These are phyloP conservation scores for Colletotrichum tanaceti DNA, from an alignment of 2,329 filamentous ascomycete genomes.

Conservation along the genomic window DNA sequence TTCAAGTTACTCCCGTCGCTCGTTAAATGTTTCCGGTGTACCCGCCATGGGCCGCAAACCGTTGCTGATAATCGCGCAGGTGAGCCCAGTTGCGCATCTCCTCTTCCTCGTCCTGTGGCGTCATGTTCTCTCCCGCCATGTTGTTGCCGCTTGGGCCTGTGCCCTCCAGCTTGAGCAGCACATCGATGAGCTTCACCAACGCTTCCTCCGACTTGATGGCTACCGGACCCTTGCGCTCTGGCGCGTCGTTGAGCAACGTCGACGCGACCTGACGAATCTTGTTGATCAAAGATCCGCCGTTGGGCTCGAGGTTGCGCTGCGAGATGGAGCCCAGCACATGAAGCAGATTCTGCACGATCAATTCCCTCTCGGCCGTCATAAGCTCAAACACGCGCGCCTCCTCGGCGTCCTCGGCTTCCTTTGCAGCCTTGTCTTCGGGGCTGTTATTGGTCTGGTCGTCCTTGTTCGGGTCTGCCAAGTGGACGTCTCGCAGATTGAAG, in stretches of 20 bases:
- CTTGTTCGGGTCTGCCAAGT: conserved; percentile 60
- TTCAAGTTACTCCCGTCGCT: too few species aligned
- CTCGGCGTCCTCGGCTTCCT: conserved; percentile 57
- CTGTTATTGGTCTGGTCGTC: conserved; percentile 49
- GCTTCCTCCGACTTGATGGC: conserved; percentile 75
- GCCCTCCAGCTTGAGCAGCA: conserved; percentile 79
- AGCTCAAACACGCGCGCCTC: conserved; percentile 65
- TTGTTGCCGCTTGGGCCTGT: conserved; percentile 54
- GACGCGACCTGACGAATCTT: conserved; percentile 89
- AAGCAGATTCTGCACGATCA: conserved; percentile 84
- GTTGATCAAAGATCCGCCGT: conserved; percentile 73
- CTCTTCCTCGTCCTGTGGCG: conserved; percentile 75
- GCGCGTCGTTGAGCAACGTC: conserved; percentile 74
- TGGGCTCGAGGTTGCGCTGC: conserved; percentile 86
- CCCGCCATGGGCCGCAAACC: conserved; percentile 75
- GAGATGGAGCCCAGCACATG: conserved; percentile 80
- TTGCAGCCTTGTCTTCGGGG: conserved; percentile 52
- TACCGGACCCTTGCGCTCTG: conserved; percentile 63
- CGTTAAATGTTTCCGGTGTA: conserved; percentile 50
- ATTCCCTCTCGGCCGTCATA: conserved; percentile 81
- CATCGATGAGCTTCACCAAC: conserved; percentile 77
- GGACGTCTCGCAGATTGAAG: conserved; percentile 78
- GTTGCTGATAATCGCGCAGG: conserved; percentile 80
- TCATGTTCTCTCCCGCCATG: conserved; percentile 53
- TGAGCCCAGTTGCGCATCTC: conserved; percentile 84